phyloP scores from a whole-genome alignment of 108 stramenopile species.

The Pseudonitzschia delicatissima region DNA sequence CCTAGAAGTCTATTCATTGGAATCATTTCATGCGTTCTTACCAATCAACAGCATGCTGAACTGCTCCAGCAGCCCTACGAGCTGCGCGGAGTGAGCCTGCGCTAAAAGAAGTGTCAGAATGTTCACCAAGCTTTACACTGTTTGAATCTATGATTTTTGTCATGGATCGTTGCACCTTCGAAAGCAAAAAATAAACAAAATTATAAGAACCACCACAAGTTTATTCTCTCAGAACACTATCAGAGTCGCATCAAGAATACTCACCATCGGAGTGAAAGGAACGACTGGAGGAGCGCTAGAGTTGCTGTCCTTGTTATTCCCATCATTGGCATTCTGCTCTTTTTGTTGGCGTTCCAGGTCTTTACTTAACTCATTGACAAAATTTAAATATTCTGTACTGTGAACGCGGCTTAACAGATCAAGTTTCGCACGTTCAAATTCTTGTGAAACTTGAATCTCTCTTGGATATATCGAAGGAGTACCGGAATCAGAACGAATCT shows the following conservation, averaged over 20 bases:
- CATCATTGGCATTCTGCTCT: conserved; percentile 25
- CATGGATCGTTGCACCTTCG: conserved; percentile 68
- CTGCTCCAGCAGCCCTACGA: conserved; percentile 87
- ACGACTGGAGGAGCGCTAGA: conserved; percentile 50
- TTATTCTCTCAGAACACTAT: background rate
- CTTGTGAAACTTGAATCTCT: conserved; percentile 75
- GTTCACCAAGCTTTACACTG: conserved; percentile 52
- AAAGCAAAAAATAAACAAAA: background rate
- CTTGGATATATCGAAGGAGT: conserved; percentile 44
- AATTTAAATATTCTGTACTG: conserved; percentile 82
- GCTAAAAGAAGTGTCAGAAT: conserved; percentile 90
- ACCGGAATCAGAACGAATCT: conserved; percentile 27
- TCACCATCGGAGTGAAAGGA: conserved; percentile 83
- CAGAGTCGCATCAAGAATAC: background rate
- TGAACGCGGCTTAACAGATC: conserved; percentile 87
- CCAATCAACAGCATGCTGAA: conserved; percentile 92
- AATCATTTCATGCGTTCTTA: no score
- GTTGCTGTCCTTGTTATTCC: conserved; percentile 21
- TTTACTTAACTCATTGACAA: conserved; percentile 87
- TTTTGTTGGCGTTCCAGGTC: conserved; percentile 66
- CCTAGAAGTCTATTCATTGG: background rate
- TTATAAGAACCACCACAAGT: background rate
- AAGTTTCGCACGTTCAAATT: conserved; percentile 86
- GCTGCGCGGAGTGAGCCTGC: conserved; percentile 86
- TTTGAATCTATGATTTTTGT: conserved; percentile 52